phyloP scores from a whole-genome alignment of 1,284 basidiomycete genomes.

The Boletus sp. region DNA sequence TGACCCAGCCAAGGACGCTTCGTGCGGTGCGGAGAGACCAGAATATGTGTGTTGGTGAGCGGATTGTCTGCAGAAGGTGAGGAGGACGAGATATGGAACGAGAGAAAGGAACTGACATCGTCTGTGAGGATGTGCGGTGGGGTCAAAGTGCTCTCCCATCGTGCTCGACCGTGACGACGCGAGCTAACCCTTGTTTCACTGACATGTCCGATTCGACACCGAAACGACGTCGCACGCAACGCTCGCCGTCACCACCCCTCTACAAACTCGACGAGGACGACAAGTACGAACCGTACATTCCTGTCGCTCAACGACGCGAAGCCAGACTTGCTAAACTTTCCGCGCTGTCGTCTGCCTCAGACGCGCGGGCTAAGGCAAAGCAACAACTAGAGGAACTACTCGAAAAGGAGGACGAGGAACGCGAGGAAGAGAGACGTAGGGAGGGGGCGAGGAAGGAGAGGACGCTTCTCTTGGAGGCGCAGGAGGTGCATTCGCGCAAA shows the following conservation, averaged over 20 bases:
- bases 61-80: conserved; percentile 65
- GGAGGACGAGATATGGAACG: conserved; percentile 10
- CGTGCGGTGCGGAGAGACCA: conserved; percentile 84
- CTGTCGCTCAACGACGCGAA: conserved; percentile 84
- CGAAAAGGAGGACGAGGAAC: conserved; percentile 72
- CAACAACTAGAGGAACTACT: conserved; percentile 62
- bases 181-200: not conserved
- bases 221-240: conserved; percentile 54
- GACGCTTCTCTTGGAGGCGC: conserved; percentile 87
- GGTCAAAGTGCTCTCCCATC: conserved; percentile 63
- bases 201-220: conserved; percentile 39
- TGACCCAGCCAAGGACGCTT: conserved; percentile 88
- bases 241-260: conserved; percentile 58
- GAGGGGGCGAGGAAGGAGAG: conserved; percentile 82
- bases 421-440: conserved; percentile 72
- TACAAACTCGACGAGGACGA: conserved; percentile 69
- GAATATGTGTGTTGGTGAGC: conserved; percentile 75
- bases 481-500: conserved; percentile 86
- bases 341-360: conserved; percentile 58
- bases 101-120: conserved; percentile 53
- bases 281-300: conserved; percentile 83
- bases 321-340: conserved; percentile 79
- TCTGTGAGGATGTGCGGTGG: conserved; percentile 70
- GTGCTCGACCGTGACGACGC: not conserved
- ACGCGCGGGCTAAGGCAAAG: conserved; percentile 54